Evolutionary conservation across 306 rosid genomes (phyloP).

Genomic region (Acacia crassicarpa): DNA sequence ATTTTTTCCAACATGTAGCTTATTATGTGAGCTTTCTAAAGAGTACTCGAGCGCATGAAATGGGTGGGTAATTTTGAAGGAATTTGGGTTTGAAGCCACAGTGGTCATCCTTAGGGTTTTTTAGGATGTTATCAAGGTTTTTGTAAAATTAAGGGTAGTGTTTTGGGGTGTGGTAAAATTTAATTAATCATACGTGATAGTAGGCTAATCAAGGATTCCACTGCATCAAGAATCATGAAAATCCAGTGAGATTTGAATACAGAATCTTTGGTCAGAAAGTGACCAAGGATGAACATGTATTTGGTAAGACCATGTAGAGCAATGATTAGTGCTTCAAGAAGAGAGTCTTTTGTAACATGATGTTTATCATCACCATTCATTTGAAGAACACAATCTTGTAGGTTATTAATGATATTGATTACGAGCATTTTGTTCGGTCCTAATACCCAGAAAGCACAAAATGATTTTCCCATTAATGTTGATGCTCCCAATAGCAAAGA

Average conservation of each 20-base stretch:
- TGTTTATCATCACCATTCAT: neutral
- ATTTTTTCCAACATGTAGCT: constrained; percentile 35
- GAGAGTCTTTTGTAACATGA: neutral
- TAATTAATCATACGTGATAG: neutral
- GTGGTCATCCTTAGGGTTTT: constrained; percentile 70
- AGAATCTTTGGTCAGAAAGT: constrained; percentile 30
- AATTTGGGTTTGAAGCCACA: constrained; percentile 47
- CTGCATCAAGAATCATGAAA: constrained; percentile 43
- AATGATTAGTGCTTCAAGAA: constrained; percentile 22
- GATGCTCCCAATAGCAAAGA: neutral
- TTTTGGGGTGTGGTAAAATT: neutral
- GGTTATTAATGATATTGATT: neutral
- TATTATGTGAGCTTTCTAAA: constrained; percentile 62
- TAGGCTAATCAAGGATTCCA: constrained; percentile 44
- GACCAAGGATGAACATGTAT: constrained; percentile 63
- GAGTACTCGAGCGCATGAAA: constrained; percentile 6
- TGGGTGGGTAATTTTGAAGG: constrained; percentile 27
- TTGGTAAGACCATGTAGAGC: constrained; percentile 2
- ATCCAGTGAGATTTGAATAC: constrained; percentile 33
- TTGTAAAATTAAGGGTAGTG: constrained; percentile 41
- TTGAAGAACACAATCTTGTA: neutral
- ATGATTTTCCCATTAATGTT: neutral
- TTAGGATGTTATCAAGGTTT: constrained; percentile 54
- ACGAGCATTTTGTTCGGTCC: neutral
- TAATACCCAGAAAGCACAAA: neutral